Conservation (phyloP, 495 filamentous ascomycete genomes). For the Thermochaetoides thermophila region DNA sequence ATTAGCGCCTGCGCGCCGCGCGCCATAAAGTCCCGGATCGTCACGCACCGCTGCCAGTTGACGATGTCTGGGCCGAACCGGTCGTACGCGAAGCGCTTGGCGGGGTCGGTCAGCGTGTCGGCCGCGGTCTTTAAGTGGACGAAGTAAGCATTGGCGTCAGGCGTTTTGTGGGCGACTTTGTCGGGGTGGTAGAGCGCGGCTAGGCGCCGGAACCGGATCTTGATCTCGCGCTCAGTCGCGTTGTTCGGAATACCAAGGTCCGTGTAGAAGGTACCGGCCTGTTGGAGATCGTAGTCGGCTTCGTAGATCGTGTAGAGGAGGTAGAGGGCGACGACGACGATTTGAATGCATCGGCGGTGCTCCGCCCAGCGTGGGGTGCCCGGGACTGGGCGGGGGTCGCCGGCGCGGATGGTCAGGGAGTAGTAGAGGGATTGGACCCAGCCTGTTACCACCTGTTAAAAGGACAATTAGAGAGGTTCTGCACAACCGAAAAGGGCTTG, state of each 20-base stretch:
- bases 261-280: slow-evolving; percentile 60
- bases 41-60: slow-evolving; percentile 44
- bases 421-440: slow-evolving; percentile 76
- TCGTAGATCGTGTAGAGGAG: slow-evolving; percentile 91
- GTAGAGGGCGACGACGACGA: slow-evolving; percentile 65
- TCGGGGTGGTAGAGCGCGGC: slow-evolving; percentile 82
- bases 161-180: slow-evolving; percentile 30
- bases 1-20: slow-evolving; percentile 41
- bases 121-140: slow-evolving; percentile 68
- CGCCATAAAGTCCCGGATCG: slow-evolving; percentile 57
- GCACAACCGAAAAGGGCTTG: not conserved
- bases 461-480: not conserved
- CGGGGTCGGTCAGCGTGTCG: slow-evolving; percentile 67
- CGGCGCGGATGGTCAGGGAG: slow-evolving; percentile 77
- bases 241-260: slow-evolving; percentile 51
- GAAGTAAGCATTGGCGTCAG: slow-evolving; percentile 40
- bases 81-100: slow-evolving; percentile 81
- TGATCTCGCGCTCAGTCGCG: slow-evolving; percentile 60
- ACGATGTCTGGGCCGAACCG: slow-evolving; percentile 71
- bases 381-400: slow-evolving; percentile 65
- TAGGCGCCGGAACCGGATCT: slow-evolving; percentile 72
- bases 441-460: slow-evolving; percentile 53
- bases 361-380: slow-evolving; percentile 50
- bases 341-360: slow-evolving; percentile 69
- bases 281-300: slow-evolving; percentile 64